These are phyloP conservation scores for Debaryomyces psychrophilus DNA, from an alignment of 1,139 yeast species.

Conservation along the genomic window DNA sequence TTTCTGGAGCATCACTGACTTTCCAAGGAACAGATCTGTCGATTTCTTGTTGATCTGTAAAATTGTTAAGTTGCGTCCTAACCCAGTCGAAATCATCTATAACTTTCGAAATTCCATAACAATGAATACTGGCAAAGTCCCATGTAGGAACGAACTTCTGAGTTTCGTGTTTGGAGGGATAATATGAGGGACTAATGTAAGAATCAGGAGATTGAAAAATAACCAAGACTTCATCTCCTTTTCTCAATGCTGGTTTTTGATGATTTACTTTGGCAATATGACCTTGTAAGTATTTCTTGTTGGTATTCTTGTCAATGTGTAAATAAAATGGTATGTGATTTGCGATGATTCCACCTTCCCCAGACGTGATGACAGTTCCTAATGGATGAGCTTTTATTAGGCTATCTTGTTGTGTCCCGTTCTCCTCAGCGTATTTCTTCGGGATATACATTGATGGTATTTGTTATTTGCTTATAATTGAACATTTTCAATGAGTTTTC, in stretches of 20 bases:
- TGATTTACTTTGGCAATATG: slow-evolving; percentile 62
- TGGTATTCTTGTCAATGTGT: slow-evolving; percentile 38
- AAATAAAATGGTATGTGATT: slow-evolving; percentile 63
- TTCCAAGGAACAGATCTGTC: slow-evolving; percentile 52
- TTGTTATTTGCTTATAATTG: neutral
- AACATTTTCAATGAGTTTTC: neutral
- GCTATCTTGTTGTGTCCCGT: slow-evolving; percentile 43
- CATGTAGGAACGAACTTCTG: slow-evolving; percentile 74
- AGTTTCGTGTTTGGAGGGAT: slow-evolving; percentile 57
- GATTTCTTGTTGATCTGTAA: slow-evolving; percentile 48
- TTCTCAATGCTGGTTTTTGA: slow-evolving; percentile 50
- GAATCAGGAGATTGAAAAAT: slow-evolving; percentile 58
- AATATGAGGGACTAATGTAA: slow-evolving; percentile 65
- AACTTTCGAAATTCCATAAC: slow-evolving; percentile 55
- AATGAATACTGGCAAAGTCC: slow-evolving; percentile 68
- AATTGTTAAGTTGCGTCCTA: slow-evolving; percentile 44
- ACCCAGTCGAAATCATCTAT: slow-evolving; percentile 53
- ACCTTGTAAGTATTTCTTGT: slow-evolving; percentile 50
- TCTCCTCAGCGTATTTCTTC: slow-evolving; percentile 30
- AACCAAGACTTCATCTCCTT: slow-evolving; percentile 46
- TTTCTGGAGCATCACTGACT: slow-evolving; percentile 61
- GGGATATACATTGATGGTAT: slow-evolving; percentile 33
- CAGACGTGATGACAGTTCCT: slow-evolving; percentile 54
- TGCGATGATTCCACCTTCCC: slow-evolving; percentile 46
- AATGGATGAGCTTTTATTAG: slow-evolving; percentile 54